Base-by-base conservation (phyloP, 2,329 filamentous ascomycete genomes). In the Sporothrix globosa region DNA sequence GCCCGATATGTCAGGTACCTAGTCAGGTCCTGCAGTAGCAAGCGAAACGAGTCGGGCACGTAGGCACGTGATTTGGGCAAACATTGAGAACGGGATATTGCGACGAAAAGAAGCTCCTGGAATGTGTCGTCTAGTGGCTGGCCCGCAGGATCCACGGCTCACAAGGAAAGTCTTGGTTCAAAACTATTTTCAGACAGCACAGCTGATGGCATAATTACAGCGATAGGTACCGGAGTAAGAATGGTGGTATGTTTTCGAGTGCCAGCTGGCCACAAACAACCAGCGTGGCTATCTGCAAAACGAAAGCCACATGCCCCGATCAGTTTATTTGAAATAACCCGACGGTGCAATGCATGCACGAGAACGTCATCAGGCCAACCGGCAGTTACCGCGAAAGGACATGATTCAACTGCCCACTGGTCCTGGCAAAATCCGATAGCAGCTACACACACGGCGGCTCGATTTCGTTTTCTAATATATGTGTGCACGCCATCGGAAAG, bases 291-390 rank as follows among this genome's bases (percentile, higher is more conserved):
- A 30, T 44, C 34, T 24, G 34, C 34, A 61, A 30, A 61, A n/a
- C n/a, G 44, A 41, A 41, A 24, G 56, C 56, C 34, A 24, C 24
- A 11, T n/a, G 56, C 56, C 34, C 56, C 19, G 14, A 21, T 60
- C 14, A 30, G 17, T 39, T 39, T 60, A 41, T 56, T 34, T 44
- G 34, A 41, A 61, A 44, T 61, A 61, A 24, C 34, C 34, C 34
- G 56, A 24, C 56, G n/a, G 34, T n/a, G 34, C 56, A 60, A 30
- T 30, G 27, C 27, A 67, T 53, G 63, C 48, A 67, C 53, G 24
- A 53, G 48, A 68, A 70, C 63, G 63, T 54, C 69, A 70, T 70
- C 63, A 53, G 61, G 19, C 69, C 44, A 48, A 10, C 68, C 56
- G 56, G 58, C 68, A 44, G 17, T 48, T 58, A 56, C 69, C 46